Evolutionary conservation across 1,284 basidiomycete genomes (phyloP).

Genomic region (Fomitopsis pinicola): DNA sequence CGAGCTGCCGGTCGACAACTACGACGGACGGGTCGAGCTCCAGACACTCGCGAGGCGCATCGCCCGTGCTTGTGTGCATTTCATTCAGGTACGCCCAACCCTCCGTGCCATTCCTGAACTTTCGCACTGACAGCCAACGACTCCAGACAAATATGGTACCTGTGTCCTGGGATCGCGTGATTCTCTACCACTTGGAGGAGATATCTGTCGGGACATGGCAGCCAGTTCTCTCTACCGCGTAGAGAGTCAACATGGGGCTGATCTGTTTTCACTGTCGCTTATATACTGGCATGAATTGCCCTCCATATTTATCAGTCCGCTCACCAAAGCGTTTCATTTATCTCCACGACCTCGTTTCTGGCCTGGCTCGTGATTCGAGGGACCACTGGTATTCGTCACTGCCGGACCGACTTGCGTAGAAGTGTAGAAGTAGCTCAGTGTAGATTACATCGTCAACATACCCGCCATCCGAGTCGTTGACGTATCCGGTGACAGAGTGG

Average conservation of each 20-base stretch:
- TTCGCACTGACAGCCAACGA: conserved; percentile 11
- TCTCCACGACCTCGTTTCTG: background rate
- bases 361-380: background rate
- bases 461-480: no score
- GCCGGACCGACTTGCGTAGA: no score
- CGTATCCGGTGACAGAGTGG: no score
- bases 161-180: conserved; percentile 62
- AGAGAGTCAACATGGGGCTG: conserved; percentile 2
- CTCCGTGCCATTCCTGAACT: conserved; percentile 4
- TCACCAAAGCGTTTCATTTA: background rate
- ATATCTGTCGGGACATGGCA: conserved; percentile 66
- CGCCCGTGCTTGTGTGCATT: conserved; percentile 68
- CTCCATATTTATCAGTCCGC: background rate
- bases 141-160: conserved; percentile 58
- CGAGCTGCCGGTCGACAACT: conserved; percentile 67
- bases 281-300: no score
- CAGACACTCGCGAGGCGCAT: conserved; percentile 66
- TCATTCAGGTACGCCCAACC: conserved; percentile 53
- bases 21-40: conserved; percentile 59
- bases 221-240: conserved; percentile 41
- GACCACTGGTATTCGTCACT: no score
- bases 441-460: background rate
- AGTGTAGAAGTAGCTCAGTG: no score
- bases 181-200: conserved; percentile 72
- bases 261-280: background rate